These are phyloP conservation scores for Wickerhamiella spandovensis DNA, from an alignment of 805 yeast genomes.

Conservation along the genomic window DNA sequence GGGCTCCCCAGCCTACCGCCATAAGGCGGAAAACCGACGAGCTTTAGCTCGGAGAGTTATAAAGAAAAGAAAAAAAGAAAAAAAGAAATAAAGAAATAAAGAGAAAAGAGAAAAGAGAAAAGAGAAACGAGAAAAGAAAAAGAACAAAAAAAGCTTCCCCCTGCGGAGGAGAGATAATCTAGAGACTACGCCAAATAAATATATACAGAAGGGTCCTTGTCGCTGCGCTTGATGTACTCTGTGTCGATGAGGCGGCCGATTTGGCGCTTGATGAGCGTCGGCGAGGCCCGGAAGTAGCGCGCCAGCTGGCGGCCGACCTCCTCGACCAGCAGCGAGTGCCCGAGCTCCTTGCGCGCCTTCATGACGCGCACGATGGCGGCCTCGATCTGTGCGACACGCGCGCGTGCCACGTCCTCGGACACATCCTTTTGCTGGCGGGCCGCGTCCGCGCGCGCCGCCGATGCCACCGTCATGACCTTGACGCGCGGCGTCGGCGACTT, in stretches of 20 bases:
- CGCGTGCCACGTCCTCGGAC: constrained; percentile 65
- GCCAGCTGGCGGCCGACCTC: constrained; percentile 78
- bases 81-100: too few relatives aligned
- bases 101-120: too few relatives aligned
- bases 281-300: constrained; percentile 68
- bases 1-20: too few relatives aligned
- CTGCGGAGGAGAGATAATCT: too few relatives aligned
- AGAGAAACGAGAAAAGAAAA: too few relatives aligned
- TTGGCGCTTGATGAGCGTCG: constrained; percentile 71
- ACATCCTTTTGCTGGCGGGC: constrained; percentile 50
- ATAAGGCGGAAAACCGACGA: too few relatives aligned
- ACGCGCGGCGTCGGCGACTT: constrained; percentile 42
- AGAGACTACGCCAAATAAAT: constrained; percentile 10
- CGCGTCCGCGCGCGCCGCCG: constrained; percentile 42
- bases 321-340: constrained; percentile 65
- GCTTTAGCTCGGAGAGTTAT: too few relatives aligned
- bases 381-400: constrained; percentile 66
- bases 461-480: constrained; percentile 57
- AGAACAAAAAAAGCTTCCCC: too few relatives aligned
- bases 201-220: constrained; percentile 21
- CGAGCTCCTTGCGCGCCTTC: constrained; percentile 77
- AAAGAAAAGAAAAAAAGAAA: too few relatives aligned
- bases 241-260: constrained; percentile 75
- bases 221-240: constrained; percentile 69
- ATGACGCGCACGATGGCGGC: constrained; percentile 92